Evolutionary conservation across 2,329 filamentous ascomycete species (phyloP).

Genomic region (Talaromyces sp.): DNA sequence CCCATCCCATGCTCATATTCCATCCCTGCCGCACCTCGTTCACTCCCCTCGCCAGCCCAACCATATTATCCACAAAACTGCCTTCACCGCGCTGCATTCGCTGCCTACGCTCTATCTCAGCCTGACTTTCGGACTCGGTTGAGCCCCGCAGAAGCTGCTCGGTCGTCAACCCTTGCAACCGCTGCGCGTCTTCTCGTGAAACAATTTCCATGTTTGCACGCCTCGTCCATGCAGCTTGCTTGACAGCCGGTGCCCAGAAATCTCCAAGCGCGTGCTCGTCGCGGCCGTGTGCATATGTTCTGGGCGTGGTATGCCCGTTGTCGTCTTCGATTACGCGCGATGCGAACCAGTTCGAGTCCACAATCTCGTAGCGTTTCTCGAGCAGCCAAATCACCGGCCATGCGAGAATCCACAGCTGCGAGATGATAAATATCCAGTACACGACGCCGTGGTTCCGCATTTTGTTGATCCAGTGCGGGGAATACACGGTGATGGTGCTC

Average conservation of each 20-base stretch:
- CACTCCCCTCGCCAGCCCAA: conserved; percentile 22
- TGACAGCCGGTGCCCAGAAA: conserved; percentile 30
- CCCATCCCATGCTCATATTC: conserved; percentile 21
- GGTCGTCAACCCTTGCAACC: conserved; percentile 4
- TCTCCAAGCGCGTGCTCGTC: conserved; percentile 25
- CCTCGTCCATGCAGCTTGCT: conserved; percentile 30
- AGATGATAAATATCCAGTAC: conserved; percentile 30
- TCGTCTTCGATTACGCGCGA: conserved; percentile 12
- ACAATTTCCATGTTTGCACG: conserved; percentile 17
- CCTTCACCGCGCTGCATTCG: conserved; percentile 20
- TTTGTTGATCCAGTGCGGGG: conserved; percentile 34
- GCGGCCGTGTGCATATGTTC: conserved; percentile 20
- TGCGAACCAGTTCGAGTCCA: conserved; percentile 26
- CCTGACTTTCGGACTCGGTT: conserved; percentile 10
- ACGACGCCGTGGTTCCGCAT: conserved; percentile 28
- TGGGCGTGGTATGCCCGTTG: conserved; percentile 9
- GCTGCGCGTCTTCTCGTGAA: conserved; percentile 15
- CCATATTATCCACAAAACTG: conserved; percentile 21
- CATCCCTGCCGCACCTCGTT: conserved; percentile 20
- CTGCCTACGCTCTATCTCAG: conserved; percentile 18
- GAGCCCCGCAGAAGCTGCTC: conserved; percentile 1
- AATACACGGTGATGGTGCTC: conserved; percentile 29
- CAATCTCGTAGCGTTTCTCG: conserved; percentile 32
- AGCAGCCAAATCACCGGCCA: conserved; percentile 35
- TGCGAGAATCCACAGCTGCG: conserved; percentile 36